A percentile compares a stretch with the other conserved stretches of the same genome.
phyloP scores from a whole-genome alignment of 2,329 filamentous ascomycete genomes.

The Metarhizium guizhouense region DNA sequence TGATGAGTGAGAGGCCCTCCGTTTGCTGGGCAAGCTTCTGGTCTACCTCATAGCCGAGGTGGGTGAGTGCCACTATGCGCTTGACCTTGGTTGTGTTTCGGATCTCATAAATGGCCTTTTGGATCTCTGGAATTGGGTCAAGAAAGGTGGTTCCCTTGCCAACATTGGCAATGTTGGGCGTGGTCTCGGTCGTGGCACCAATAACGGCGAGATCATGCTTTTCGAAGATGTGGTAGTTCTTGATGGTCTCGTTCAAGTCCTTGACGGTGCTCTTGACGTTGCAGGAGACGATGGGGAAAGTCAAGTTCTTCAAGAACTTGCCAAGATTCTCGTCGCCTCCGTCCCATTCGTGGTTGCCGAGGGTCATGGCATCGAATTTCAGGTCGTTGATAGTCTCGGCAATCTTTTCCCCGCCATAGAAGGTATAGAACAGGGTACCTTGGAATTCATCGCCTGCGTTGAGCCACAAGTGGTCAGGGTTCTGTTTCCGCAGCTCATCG shows the following conservation, averaged over 20 bases:
- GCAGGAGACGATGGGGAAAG: slow-evolving; percentile 54
- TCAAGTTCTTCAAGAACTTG: slow-evolving; percentile 52
- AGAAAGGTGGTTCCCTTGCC: slow-evolving; percentile 49
- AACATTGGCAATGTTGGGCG: slow-evolving; percentile 46
- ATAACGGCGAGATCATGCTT: slow-evolving; percentile 53
- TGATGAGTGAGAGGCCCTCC: slow-evolving; percentile 57
- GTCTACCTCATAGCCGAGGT: slow-evolving; percentile 59
- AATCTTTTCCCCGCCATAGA: slow-evolving; percentile 60
- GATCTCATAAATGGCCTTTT: slow-evolving; percentile 54
- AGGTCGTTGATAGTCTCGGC: slow-evolving; percentile 56
- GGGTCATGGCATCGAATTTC: slow-evolving; percentile 58
- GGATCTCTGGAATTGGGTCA: slow-evolving; percentile 48
- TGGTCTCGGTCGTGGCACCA: slow-evolving; percentile 37
- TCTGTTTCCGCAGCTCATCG: slow-evolving; percentile 43
- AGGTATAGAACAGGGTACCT: slow-evolving; percentile 58
- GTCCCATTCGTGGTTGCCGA: slow-evolving; percentile 61
- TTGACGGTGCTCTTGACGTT: slow-evolving; percentile 54
- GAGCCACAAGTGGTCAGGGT: slow-evolving; percentile 53
- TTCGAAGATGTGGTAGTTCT: slow-evolving; percentile 56
- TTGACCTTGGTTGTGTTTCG: slow-evolving; percentile 52
- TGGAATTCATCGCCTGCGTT: slow-evolving; percentile 64
- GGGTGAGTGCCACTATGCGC: slow-evolving; percentile 56
- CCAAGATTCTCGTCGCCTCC: slow-evolving; percentile 54
- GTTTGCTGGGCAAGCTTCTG: slow-evolving; percentile 50
- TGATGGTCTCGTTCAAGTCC: slow-evolving; percentile 52